Evolutionary conservation across 768 basidiomycete genomes (phyloP).

Genomic region (Cystobasidium ongulense): DNA sequence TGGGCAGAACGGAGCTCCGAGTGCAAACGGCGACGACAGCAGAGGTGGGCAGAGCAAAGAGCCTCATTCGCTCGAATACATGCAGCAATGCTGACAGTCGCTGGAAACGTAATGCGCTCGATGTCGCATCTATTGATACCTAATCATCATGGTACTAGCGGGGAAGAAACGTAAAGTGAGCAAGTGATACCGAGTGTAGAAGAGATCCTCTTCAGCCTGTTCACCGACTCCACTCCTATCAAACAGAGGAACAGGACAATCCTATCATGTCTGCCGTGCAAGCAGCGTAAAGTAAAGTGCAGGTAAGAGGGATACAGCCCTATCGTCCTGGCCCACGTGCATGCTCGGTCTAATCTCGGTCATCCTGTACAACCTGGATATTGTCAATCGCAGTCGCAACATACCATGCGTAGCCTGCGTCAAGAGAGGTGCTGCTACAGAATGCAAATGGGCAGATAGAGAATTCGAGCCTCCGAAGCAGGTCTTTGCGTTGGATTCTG

Average conservation of each 20-base stretch:
- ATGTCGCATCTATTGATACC: no score
- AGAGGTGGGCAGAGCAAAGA: not conserved
- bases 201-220: no score
- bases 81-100: not conserved
- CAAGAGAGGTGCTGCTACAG: not conserved
- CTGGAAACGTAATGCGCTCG: no score
- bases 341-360: not conserved
- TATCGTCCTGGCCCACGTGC: not conserved
- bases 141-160: no score
- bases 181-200: no score
- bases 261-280: not conserved
- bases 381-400: not conserved
- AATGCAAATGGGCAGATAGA: not conserved
- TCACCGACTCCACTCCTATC: not conserved
- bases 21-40: not conserved
- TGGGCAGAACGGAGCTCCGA: not conserved
- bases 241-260: not conserved
- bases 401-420: not conserved
- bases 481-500: constrained; percentile 4
- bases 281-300: not conserved
- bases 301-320: not conserved
- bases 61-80: not conserved
- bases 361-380: not conserved
- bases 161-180: no score
- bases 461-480: constrained; percentile 12